Percentiles rank a stretch among this genome's conserved stretches.
Conservation (phyloP, 2,329 filamentous ascomycete species). For the Aspergillus calidoustus region DNA sequence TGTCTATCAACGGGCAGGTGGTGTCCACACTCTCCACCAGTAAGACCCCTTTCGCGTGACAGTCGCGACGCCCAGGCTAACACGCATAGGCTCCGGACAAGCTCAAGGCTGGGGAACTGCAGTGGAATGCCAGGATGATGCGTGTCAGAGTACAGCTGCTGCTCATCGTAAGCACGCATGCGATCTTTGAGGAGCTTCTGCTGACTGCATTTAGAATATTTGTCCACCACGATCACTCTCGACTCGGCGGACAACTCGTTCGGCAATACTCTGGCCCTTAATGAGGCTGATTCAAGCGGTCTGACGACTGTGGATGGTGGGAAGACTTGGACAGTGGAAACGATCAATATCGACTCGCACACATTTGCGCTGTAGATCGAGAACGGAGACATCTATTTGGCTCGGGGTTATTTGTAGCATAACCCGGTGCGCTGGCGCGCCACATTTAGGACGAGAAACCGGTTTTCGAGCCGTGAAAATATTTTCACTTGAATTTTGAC, state of each 20-base stretch:
- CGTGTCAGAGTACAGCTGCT: constrained; percentile 32
- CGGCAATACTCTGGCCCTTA: constrained; percentile 32
- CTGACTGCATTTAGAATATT: constrained; percentile 28
- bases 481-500: too few species aligned
- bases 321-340: constrained; percentile 35
- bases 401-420: background rate
- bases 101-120: constrained; percentile 40
- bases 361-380: constrained; percentile 25
- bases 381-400: background rate
- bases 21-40: constrained; percentile 36
- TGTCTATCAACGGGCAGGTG: constrained; percentile 34
- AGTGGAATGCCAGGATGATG: constrained; percentile 37
- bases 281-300: constrained; percentile 31
- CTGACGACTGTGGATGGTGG: constrained; percentile 31
- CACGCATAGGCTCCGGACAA: constrained; percentile 28
- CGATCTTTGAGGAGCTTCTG: background rate
- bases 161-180: constrained; percentile 32
- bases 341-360: constrained; percentile 35
- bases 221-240: constrained; percentile 36
- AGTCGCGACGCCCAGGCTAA: background rate
- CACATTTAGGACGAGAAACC: background rate
- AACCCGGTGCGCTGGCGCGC: background rate
- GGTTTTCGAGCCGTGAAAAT: background rate
- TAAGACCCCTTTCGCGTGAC: constrained; percentile 8
- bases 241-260: constrained; percentile 33